Conservation (phyloP, 2,329 filamentous ascomycete species). For the Endothia cerciana region DNA sequence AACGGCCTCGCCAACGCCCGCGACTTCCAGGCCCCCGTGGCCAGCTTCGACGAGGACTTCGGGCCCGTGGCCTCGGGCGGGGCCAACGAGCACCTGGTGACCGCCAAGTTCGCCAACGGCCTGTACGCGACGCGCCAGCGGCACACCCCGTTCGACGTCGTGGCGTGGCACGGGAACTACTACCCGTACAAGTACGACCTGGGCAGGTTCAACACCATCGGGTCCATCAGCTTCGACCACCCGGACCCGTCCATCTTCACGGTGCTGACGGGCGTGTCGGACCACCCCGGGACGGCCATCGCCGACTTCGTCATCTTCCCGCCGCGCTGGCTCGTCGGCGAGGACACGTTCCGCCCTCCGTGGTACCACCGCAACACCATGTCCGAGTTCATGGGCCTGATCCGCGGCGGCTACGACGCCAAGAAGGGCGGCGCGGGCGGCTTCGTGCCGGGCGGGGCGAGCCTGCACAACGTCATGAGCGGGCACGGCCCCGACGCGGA, state of each 20-base stretch:
- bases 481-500: slow-evolving; percentile 65
- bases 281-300: slow-evolving; percentile 63
- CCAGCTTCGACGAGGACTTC: slow-evolving; percentile 66
- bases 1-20: slow-evolving; percentile 75
- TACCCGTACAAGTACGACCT: slow-evolving; percentile 84
- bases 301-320: slow-evolving; percentile 77
- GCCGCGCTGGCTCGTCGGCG: slow-evolving; percentile 70
- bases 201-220: slow-evolving; percentile 75
- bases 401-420: slow-evolving; percentile 64
- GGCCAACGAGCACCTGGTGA: slow-evolving; percentile 50
- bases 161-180: slow-evolving; percentile 81
- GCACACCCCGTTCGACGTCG: slow-evolving; percentile 78
- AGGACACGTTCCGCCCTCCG: slow-evolving; percentile 72
- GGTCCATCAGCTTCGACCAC: slow-evolving; percentile 75
- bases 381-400: slow-evolving; percentile 67
- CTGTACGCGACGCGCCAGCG: slow-evolving; percentile 68
- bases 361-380: slow-evolving; percentile 75
- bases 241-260: slow-evolving; percentile 80
- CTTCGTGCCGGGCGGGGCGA: slow-evolving; percentile 63
- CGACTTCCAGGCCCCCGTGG: slow-evolving; percentile 76
- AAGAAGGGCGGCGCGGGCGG: slow-evolving; percentile 57
- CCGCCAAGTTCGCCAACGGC: slow-evolving; percentile 68
- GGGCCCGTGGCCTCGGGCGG: slow-evolving; percentile 45
- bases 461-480: slow-evolving; percentile 72
- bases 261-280: slow-evolving; percentile 67